Evolutionary conservation across 2,329 filamentous ascomycete genomes (phyloP).

Genomic region (Cryphonectria japonica): DNA sequence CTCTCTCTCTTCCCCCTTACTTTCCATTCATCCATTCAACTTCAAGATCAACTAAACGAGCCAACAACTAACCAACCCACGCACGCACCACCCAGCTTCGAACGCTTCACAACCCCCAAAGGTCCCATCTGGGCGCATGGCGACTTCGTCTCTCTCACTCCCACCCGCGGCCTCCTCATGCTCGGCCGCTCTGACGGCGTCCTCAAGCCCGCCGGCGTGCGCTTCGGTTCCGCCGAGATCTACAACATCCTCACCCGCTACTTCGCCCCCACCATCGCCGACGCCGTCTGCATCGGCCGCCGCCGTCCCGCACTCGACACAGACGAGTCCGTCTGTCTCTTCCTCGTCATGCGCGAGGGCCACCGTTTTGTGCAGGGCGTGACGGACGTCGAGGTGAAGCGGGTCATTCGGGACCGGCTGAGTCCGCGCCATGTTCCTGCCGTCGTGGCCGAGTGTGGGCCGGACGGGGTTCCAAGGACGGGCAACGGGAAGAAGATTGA

Average conservation of each 20-base stretch:
- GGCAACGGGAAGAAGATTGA: conserved; percentile 98
- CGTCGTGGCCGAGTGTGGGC: conserved; percentile 73
- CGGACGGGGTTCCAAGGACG: conserved; percentile 83
- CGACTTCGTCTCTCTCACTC: conserved; percentile 76
- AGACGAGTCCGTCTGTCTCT: conserved; percentile 87
- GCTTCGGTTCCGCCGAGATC: conserved; percentile 93
- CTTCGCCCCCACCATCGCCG: conserved; percentile 77
- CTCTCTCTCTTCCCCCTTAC: background rate
- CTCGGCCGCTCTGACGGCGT: conserved; percentile 91
- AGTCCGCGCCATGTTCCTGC: conserved; percentile 89
- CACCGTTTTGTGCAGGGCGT: conserved; percentile 53
- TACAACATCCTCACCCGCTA: conserved; percentile 90
- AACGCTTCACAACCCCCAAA: conserved; percentile 66
- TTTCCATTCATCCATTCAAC: background rate
- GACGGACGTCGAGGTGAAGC: conserved; percentile 68
- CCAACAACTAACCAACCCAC: background rate
- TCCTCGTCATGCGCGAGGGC: conserved; percentile 74
- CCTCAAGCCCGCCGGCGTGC: conserved; percentile 86
- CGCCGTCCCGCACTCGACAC: conserved; percentile 66
- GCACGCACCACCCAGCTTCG: conserved; percentile 57
- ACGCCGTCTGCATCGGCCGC: conserved; percentile 85
- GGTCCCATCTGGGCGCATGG: conserved; percentile 82
- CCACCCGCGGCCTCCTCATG: conserved; percentile 83
- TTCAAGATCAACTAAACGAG: background rate
- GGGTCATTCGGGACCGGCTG: conserved; percentile 73